Evolutionary conservation across 441 rosid species (phyloP).

Genomic region (Codiaeum variegatum): DNA sequence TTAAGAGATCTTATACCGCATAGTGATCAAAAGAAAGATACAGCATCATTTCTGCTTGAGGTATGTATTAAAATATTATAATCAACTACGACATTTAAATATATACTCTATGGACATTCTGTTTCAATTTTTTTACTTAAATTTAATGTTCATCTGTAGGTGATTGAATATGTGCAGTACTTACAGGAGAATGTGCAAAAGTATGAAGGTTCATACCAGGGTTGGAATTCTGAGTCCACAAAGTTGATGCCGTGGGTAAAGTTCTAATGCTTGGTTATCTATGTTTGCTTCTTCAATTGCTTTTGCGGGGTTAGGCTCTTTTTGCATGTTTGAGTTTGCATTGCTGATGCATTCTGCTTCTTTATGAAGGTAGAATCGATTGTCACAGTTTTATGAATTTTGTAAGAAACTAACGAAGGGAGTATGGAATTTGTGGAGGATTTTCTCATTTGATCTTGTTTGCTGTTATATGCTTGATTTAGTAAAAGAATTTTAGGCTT

Average conservation of each 20-base stretch:
- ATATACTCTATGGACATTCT: conserved; percentile 10
- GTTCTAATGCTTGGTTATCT: conserved; percentile 1
- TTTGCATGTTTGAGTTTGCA: not conserved
- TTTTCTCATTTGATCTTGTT: conserved; percentile 1
- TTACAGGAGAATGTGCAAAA: conserved; percentile 78
- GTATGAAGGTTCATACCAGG: conserved; percentile 65
- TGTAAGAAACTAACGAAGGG: not conserved
- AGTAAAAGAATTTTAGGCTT: not conserved
- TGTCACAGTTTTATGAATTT: not conserved
- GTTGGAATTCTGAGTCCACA: conserved; percentile 67
- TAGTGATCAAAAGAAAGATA: conserved; percentile 90
- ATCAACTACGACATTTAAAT: not conserved
- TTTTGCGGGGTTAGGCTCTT: not conserved
- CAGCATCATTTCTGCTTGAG: conserved; percentile 94
- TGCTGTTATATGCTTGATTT: conserved; percentile 1
- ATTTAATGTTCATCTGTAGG: conserved; percentile 42
- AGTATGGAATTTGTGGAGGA: not conserved
- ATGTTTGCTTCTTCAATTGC: not conserved
- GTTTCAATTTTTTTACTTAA: conserved; percentile 20
- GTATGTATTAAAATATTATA: conserved; percentile 30
- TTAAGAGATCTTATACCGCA: conserved; percentile 82
- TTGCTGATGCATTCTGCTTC: not conserved
- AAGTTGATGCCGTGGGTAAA: conserved; percentile 80
- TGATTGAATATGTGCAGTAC: conserved; percentile 80
- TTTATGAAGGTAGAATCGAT: not conserved